Percentiles rank a stretch among this genome's conserved stretches.
phyloP scores from a whole-genome alignment of 139 green algal species.

The Pseudopediastrum boryanum region DNA sequence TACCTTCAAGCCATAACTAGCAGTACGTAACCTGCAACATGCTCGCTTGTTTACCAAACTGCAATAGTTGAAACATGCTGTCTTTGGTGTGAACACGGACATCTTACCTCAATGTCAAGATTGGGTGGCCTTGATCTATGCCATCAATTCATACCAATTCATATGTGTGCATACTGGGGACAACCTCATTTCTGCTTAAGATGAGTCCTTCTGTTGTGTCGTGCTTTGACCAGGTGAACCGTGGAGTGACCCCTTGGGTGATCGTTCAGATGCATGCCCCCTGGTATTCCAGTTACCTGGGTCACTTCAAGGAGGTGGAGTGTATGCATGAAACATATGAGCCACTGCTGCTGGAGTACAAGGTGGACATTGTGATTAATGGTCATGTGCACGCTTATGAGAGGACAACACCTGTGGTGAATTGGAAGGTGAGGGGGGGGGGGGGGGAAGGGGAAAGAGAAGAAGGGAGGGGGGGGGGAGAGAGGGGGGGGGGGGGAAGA shows the following conservation, averaged over 20 bases:
- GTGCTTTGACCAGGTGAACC: not conserved
- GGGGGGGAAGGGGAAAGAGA: not conserved
- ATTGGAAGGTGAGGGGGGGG: constrained; percentile 1
- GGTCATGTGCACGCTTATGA: constrained; percentile 36
- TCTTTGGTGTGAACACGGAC: no score
- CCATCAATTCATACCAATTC: no score
- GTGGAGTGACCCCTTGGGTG: constrained; percentile 64
- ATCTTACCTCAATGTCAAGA: no score
- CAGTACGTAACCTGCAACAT: no score
- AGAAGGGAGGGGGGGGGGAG: not conserved
- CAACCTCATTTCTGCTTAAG: no score
- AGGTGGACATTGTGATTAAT: constrained; percentile 22
- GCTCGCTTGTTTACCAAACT: no score
- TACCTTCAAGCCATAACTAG: no score
- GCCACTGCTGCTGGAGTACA: constrained; percentile 12
- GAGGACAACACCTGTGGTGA: constrained; percentile 23
- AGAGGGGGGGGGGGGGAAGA: not conserved
- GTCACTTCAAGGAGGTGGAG: constrained; percentile 35
- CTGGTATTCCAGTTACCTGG: constrained; percentile 55
- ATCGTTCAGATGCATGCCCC: constrained; percentile 77
- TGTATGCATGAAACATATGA: constrained; percentile 35
- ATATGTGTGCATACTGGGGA: no score
- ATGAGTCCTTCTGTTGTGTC: not conserved
- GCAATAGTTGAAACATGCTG: no score
- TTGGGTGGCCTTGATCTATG: no score